These are phyloP conservation scores for Blepharisma japonicum DNA, from an alignment of 73 alveolate genomes.

Conservation along the genomic window DNA sequence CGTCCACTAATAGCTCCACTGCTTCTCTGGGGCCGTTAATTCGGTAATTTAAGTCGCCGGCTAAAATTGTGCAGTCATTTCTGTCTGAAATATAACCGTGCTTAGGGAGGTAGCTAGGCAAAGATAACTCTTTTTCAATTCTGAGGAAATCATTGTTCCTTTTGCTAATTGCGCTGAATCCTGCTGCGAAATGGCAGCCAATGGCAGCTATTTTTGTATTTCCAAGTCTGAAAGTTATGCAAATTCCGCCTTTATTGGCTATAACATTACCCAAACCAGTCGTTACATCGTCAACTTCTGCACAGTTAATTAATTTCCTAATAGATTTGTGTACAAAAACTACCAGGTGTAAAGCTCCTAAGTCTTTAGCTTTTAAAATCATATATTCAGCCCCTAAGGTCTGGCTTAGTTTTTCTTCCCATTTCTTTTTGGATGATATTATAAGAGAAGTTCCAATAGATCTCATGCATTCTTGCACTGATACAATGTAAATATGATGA, in stretches of 20 bases:
- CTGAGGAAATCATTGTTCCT: constrained; percentile 35
- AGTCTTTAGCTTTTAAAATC: background rate
- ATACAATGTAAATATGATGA: constrained; percentile 11
- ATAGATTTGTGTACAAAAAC: constrained; percentile 2
- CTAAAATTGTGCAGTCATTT: constrained; percentile 52
- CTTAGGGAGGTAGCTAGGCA: constrained; percentile 29
- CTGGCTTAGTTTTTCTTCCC: background rate
- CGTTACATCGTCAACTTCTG: background rate
- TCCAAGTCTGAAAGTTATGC: constrained; percentile 63
- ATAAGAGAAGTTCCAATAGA: constrained; percentile 21
- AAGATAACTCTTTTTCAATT: background rate
- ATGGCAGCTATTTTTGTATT: constrained; percentile 60
- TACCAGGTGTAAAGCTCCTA: constrained; percentile 24
- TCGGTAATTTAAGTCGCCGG: constrained; percentile 87
- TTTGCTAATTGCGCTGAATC: constrained; percentile 55
- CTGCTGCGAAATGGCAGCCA: constrained; percentile 83
- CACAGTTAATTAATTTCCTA: background rate
- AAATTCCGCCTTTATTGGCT: constrained; percentile 89
- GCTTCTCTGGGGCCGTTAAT: constrained; percentile 49
- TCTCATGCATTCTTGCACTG: constrained; percentile 21
- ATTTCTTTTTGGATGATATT: background rate
- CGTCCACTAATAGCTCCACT: constrained; percentile 38
- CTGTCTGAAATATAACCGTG: constrained; percentile 58
- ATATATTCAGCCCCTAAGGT: background rate
- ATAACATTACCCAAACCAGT: constrained; percentile 34